phyloP scores from a whole-genome alignment of 768 basidiomycete species.

The Phylloporus scabripes region DNA sequence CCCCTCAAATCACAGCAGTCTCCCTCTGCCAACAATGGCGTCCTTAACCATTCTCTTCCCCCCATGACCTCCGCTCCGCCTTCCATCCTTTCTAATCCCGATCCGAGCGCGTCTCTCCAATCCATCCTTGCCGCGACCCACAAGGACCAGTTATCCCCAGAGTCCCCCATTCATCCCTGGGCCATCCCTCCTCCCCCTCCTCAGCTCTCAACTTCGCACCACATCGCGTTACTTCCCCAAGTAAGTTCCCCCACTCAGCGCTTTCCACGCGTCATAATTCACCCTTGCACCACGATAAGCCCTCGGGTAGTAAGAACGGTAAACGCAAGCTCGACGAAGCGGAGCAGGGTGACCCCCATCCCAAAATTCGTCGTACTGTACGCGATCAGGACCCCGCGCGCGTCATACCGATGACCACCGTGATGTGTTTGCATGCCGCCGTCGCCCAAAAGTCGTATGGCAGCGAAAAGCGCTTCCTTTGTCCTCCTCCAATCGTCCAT shows the following conservation, averaged over 20 bases:
- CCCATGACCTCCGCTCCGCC: conserved; percentile 28
- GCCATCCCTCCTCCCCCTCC: conserved; percentile 26
- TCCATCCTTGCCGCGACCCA: conserved; percentile 33
- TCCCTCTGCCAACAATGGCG: conserved; percentile 22
- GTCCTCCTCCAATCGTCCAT: conserved; percentile 89
- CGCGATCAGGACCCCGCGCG: conserved; percentile 74
- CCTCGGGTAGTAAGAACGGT: conserved; percentile 38
- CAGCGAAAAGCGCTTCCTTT: conserved; percentile 91
- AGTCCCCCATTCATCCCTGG: conserved; percentile 36
- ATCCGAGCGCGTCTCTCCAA: conserved; percentile 37
- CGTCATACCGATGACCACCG: conserved; percentile 84
- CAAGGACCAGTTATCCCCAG: conserved; percentile 30
- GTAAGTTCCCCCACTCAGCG: conserved; percentile 31
- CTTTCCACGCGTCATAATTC: conserved; percentile 24
- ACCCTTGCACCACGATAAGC: conserved; percentile 21
- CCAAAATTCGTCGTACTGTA: conserved; percentile 79
- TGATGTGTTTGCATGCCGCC: conserved; percentile 85
- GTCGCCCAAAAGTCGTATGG: conserved; percentile 96
- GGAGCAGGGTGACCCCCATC: conserved; percentile 55
- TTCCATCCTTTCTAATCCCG: conserved; percentile 35
- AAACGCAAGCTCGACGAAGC: conserved; percentile 75
- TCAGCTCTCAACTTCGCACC: conserved; percentile 28
- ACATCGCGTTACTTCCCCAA: conserved; percentile 33
- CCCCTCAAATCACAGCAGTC: conserved; percentile 25
- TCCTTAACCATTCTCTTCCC: conserved; percentile 26